Base-by-base conservation (phyloP, 2,329 filamentous ascomycete species). In the Penicillium sp. region DNA sequence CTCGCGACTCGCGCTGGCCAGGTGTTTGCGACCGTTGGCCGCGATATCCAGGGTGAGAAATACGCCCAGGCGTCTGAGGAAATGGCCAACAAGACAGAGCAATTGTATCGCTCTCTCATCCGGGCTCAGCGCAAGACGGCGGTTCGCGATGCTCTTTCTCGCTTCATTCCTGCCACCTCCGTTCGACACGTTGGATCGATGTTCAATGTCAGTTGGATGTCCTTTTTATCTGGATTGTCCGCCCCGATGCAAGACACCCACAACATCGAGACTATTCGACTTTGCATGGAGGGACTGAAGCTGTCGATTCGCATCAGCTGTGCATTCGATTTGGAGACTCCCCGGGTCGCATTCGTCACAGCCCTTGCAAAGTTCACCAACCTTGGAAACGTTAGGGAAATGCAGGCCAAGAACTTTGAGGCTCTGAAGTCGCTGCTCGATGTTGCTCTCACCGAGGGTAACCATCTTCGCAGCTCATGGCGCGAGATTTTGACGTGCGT, bases 141-240 rank as follows among this genome's bases (percentile, higher is more conserved):
- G 1, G 76, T 88, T 38, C 87, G 88, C 69, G 81, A 68, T 75
- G 85, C 76, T n/a, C 73, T 71, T 63, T 86, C 79, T 74, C 85
- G 77, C 51, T 99, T 94, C 71, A 95, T 99, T 48, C 89, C 90
- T 1, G 94, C 94, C 3, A 94, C 90, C 1, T 97, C 92, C 0
- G 92, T 90, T 69, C 92, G 90, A 63, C 94, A 99, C 69, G 89
- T 96, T 44, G 94, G 94, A 0, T 91, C 94, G 0, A 99, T 99
- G 94, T 97, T 99, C 67, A 92, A 96, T 64, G 91, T 96, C 22
- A 95, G 91, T 0, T 99, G 94, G 94, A 99, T 97, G 92, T 96
- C 92, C 9, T 95, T 96, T 71, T 88, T 99, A 65, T 97, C 92
- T 5, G 92, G 92, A 0, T 81, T 99, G 24, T 96, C 92, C 1